These are phyloP conservation scores for Cercospora berteroae DNA, from an alignment of 2,329 filamentous ascomycete genomes.

Conservation along the genomic window DNA sequence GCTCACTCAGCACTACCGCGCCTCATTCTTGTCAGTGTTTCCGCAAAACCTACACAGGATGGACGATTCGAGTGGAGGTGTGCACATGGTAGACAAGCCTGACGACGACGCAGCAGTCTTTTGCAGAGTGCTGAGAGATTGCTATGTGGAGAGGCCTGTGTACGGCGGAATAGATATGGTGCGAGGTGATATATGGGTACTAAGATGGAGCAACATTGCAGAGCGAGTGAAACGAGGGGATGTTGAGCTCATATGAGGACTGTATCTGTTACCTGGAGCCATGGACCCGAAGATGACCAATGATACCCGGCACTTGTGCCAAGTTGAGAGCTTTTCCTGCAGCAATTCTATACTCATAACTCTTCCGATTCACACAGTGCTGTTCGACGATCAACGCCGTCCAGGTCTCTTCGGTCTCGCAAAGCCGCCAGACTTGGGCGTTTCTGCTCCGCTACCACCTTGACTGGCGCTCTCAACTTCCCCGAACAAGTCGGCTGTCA, in stretches of 20 bases:
- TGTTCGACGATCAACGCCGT: constrained; percentile 43
- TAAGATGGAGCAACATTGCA: constrained; percentile 57
- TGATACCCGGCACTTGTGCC: constrained; percentile 12
- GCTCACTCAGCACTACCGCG: constrained; percentile 78
- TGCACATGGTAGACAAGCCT: constrained; percentile 88
- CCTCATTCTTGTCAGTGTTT: constrained; percentile 81
- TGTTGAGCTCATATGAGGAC: constrained; percentile 57
- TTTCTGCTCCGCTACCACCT: constrained; percentile 61
- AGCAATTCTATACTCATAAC: neutral
- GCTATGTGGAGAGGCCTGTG: constrained; percentile 60
- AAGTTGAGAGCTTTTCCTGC: constrained; percentile 1
- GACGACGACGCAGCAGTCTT: constrained; percentile 84
- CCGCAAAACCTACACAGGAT: constrained; percentile 75
- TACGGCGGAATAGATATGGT: constrained; percentile 43
- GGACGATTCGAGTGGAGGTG: constrained; percentile 85
- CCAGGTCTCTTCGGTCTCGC: constrained; percentile 77
- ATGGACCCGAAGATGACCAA: neutral
- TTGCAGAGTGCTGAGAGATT: constrained; percentile 66
- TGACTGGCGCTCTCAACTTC: constrained; percentile 39
- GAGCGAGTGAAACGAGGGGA: constrained; percentile 72
- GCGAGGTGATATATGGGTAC: constrained; percentile 58
- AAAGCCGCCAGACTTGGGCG: constrained; percentile 64
- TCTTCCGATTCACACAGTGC: neutral
- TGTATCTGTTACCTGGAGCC: neutral
- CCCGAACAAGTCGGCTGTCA: constrained; percentile 63